Base-by-base conservation (phyloP, 805 yeast genomes). In the Hanseniaspora clermontiae region DNA sequence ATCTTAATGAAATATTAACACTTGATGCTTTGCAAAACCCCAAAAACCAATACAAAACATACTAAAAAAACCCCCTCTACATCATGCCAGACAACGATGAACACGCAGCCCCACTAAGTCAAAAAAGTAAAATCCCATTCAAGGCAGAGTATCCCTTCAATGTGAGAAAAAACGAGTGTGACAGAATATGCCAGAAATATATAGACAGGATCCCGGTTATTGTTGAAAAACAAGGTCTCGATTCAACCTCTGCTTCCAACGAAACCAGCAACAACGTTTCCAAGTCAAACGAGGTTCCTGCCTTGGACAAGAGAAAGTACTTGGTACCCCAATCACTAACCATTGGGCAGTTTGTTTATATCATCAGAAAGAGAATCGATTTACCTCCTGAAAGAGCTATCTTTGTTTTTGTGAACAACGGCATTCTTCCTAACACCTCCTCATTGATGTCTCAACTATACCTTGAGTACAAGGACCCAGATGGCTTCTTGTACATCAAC, bases 301-400 rank as follows among this genome's bases (percentile, higher is more conserved):
- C 89, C 62, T 90, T 93, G 66, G 99, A 93, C 71, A 93, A 93
- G 78, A 85, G 96, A 71, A 93, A 93, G 74, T 93, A 93, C 68
- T 77, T 93, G 61, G 98, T 93, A 11, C 98, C 98, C 8, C 83
- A 90, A 31, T 98, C 93, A 68, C 78, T 93, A 64, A 88, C 97
- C 0, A 96, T 93, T 59, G 98, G 98, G 45, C 98, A 93, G 72
- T 91, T 93, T 73, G 98, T 93, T 47, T 93, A 93, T 67, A 98
- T 93, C 59, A 88, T 93, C 64, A 83, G 98, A 72, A 90, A 91
- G 74, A 84, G 98, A 70, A 90, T 93, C 70, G 86, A 86, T 75
- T 78, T 93, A 61, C 96, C 96, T 49, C 86, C 96, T 32, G 98
- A 93, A 71, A 90, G 91, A 82, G 98, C 98, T 46, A 91, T 93